These are phyloP conservation scores for Aspergillus sp. DNA, from an alignment of 2,329 filamentous ascomycete species.

Conservation along the genomic window DNA sequence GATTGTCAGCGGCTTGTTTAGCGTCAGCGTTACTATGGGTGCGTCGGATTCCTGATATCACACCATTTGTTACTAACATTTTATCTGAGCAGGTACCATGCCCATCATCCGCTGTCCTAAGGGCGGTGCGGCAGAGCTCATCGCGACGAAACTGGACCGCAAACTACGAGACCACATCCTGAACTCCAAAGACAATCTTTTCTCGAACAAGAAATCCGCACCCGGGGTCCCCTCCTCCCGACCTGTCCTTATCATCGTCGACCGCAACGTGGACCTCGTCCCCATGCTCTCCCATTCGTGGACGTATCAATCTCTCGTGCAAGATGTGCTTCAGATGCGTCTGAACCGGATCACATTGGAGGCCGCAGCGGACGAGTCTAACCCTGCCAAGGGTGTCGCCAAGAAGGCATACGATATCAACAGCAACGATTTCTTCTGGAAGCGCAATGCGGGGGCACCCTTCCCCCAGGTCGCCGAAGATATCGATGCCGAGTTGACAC, in stretches of 20 bases:
- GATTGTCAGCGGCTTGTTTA: slow-evolving; percentile 95
- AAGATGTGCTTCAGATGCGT: slow-evolving; percentile 73
- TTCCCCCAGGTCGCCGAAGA: slow-evolving; percentile 97
- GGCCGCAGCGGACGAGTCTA: slow-evolving; percentile 72
- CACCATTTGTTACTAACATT: slow-evolving; percentile 6
- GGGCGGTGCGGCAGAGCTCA: slow-evolving; percentile 88
- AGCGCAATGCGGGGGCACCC: slow-evolving; percentile 82
- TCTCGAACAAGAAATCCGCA: slow-evolving; percentile 68
- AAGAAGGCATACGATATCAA: slow-evolving; percentile 91
- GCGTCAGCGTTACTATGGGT: slow-evolving; percentile 98
- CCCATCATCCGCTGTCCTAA: slow-evolving; percentile 95
- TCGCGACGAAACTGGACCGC: slow-evolving; percentile 88
- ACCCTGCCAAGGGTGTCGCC: slow-evolving; percentile 69
- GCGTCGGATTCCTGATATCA: slow-evolving; percentile 26
- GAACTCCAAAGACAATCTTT: slow-evolving; percentile 97
- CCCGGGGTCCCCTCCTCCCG: slow-evolving; percentile 68
- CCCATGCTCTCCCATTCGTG: slow-evolving; percentile 98
- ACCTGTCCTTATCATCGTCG: slow-evolving; percentile 88
- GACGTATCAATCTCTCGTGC: slow-evolving; percentile 84
- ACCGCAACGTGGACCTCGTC: slow-evolving; percentile 91
- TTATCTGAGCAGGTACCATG: slow-evolving; percentile 65
- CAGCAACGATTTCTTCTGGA: slow-evolving; percentile 94
- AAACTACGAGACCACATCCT: slow-evolving; percentile 95
- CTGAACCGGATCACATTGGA: slow-evolving; percentile 95
- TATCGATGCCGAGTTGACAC: slow-evolving; percentile 87